Base-by-base conservation (phyloP, 352 stramenopile genomes). In the Globisporangium iwayamae region DNA sequence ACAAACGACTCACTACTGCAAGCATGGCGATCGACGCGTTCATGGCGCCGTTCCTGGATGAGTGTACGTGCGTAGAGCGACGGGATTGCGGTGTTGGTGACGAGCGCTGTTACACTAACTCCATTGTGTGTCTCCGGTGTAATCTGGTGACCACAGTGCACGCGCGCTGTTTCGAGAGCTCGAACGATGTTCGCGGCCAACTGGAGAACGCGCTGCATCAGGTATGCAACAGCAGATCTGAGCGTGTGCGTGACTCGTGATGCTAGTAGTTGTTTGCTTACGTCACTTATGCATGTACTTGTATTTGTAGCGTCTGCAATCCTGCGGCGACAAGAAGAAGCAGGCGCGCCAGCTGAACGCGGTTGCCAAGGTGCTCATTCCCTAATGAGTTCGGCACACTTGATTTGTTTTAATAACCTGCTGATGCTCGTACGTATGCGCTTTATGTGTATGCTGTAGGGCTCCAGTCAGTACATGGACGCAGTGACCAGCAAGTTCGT, bases 191-290 rank as follows among this genome's bases (percentile, higher is more conserved):
- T 47, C 86, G 70, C 2, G 81, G 81, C 4, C 79, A 89, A 62
- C 69, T 90, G 67, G 81, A 90, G 63, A 90, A 88, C 67, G 68
- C 75, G 20, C 71, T 90, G 20, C 81, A 90, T 54, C 76, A 88
- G 74, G 81, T 90, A 16, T 14, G 51, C 25, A 28, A 28, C 25
- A 28, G 25, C 25, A 28, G 1, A 28, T 28, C 25, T 28, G 25
- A 28, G 25, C 25, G 25, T 28, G 25, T 28, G 1, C 25, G 1
- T 45, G 38, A 4, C 38, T 18, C 38, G 10, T 45, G 38, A 10
- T 45, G 38, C 16, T 16, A 45, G 9, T 1, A 18, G 38, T 45
- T 2, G 6, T 20, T 22, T 28, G 25, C 25, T 28, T 28, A 28
- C 1, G 25, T 28, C 25, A 28, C 25, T 28, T 28, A 28, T 28